These are phyloP conservation scores for Cicer cuneatum DNA, from an alignment of 306 rosid genomes.

Conservation along the genomic window DNA sequence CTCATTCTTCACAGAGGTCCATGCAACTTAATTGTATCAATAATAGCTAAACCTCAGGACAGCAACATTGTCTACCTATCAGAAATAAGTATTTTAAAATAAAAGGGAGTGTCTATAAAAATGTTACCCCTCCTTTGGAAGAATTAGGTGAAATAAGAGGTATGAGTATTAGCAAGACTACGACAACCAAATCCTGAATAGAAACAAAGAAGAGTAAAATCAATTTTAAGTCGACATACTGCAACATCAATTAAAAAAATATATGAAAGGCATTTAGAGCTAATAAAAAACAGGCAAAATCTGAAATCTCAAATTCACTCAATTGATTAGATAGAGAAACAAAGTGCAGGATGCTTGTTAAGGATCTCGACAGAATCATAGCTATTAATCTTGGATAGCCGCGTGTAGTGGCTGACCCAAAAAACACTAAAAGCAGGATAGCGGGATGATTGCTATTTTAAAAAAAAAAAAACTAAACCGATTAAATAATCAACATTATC, in stretches of 20 bases:
- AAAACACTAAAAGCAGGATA: too few species aligned
- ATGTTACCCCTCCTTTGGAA: slow-evolving; percentile 99
- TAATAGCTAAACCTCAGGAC: slow-evolving; percentile 30
- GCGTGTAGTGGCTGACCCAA: too few species aligned
- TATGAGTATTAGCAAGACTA: slow-evolving; percentile 96
- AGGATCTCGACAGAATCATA: too few species aligned
- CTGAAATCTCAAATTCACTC: slow-evolving; percentile 26
- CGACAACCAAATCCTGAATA: slow-evolving; percentile 98
- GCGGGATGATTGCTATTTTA: too few species aligned
- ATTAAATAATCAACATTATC: too few species aligned
- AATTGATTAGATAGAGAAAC: too few species aligned
- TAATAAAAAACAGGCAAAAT: slow-evolving; percentile 28
- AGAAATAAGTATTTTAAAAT: slow-evolving; percentile 39
- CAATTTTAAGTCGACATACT: slow-evolving; percentile 28
- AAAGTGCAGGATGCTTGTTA: too few species aligned
- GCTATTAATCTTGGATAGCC: too few species aligned
- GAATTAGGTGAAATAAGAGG: slow-evolving; percentile 99
- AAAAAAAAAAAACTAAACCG: too few species aligned
- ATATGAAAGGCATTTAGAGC: slow-evolving; percentile 24
- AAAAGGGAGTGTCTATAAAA: slow-evolving; percentile 42
- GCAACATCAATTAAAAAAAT: slow-evolving; percentile 32
- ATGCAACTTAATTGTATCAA: slow-evolving; percentile 30
- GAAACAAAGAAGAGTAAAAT: slow-evolving; percentile 42
- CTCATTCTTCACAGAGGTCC: slow-evolving; percentile 6
- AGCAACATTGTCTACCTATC: slow-evolving; percentile 6